Evolutionary conservation across 2,329 filamentous ascomycete genomes (phyloP).

Genomic region (Clonostachys rosea): DNA sequence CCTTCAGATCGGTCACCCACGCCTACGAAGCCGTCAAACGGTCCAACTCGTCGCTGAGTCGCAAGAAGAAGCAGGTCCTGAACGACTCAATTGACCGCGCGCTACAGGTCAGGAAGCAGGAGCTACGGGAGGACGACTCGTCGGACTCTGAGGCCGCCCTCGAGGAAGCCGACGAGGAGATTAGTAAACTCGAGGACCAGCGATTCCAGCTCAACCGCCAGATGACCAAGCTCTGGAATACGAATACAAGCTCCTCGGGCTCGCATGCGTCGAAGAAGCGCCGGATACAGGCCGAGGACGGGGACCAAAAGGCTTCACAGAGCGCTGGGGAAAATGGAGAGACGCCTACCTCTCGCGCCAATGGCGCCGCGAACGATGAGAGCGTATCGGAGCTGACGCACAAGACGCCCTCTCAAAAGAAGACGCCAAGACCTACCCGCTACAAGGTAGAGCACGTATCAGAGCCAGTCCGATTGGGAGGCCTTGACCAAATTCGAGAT

Average conservation of each 20-base stretch:
- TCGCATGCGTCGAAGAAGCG: constrained; percentile 22
- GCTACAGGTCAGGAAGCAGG: constrained; percentile 66
- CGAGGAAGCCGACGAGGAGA: constrained; percentile 28
- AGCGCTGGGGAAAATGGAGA: constrained; percentile 6
- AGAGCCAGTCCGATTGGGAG: constrained; percentile 15
- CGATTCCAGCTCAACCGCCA: constrained; percentile 34
- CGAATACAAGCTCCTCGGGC: neutral
- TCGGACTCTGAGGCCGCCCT: constrained; percentile 45
- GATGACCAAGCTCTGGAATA: constrained; percentile 33
- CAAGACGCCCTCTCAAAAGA: constrained; percentile 18
- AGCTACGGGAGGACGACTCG: constrained; percentile 49
- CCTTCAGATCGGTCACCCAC: constrained; percentile 42
- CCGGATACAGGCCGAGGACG: constrained; percentile 18
- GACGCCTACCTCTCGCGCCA: constrained; percentile 4
- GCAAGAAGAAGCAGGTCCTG: constrained; percentile 75
- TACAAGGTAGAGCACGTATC: constrained; percentile 20
- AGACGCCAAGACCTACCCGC: constrained; percentile 18
- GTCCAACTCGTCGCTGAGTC: constrained; percentile 82
- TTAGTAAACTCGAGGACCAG: constrained; percentile 18
- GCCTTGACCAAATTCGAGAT: constrained; percentile 14
- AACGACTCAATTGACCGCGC: constrained; percentile 85
- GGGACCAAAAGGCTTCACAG: constrained; percentile 9
- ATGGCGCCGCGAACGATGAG: constrained; percentile 12
- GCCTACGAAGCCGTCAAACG: constrained; percentile 78
- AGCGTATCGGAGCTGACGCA: constrained; percentile 5